Percentiles rank a stretch among this genome's conserved stretches.
Conservation (phyloP, 2,329 filamentous ascomycete species). For the Paraphaeosphaeria sporulosa region DNA sequence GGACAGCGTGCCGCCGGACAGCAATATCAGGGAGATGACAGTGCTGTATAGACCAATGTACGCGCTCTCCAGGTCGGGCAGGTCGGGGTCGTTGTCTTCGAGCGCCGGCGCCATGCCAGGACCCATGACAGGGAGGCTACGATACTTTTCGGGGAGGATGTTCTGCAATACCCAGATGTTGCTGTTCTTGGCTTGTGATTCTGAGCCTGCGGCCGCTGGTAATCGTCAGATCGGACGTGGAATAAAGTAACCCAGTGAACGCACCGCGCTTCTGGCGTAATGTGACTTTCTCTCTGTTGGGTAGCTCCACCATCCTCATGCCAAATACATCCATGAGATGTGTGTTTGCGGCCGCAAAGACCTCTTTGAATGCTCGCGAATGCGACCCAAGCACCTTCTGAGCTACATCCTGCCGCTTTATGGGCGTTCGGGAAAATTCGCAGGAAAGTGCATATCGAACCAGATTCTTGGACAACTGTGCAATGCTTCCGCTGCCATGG, state of each 20-base stretch:
- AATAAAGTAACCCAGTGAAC: slow-evolving; percentile 17
- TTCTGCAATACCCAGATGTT: slow-evolving; percentile 81
- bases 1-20: slow-evolving; percentile 74
- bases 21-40: slow-evolving; percentile 76
- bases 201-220: slow-evolving; percentile 63
- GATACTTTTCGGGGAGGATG: slow-evolving; percentile 73
- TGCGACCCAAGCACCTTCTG: slow-evolving; percentile 74
- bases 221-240: background rate
- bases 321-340: slow-evolving; percentile 78
- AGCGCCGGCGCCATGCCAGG: slow-evolving; percentile 74
- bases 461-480: slow-evolving; percentile 66
- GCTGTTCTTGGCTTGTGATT: slow-evolving; percentile 59
- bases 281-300: slow-evolving; percentile 80
- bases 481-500: slow-evolving; percentile 38
- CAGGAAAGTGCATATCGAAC: slow-evolving; percentile 68
- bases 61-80: slow-evolving; percentile 71
- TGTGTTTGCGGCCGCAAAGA: slow-evolving; percentile 80
- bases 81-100: slow-evolving; percentile 45
- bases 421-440: slow-evolving; percentile 66
- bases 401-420: slow-evolving; percentile 65
- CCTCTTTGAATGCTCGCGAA: slow-evolving; percentile 73
- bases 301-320: slow-evolving; percentile 90
- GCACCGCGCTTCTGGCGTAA: slow-evolving; percentile 79
- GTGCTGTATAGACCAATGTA: slow-evolving; percentile 85
- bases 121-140: slow-evolving; percentile 68